Conservation (phyloP, 768 basidiomycete species). For the Mycena galericulata region DNA sequence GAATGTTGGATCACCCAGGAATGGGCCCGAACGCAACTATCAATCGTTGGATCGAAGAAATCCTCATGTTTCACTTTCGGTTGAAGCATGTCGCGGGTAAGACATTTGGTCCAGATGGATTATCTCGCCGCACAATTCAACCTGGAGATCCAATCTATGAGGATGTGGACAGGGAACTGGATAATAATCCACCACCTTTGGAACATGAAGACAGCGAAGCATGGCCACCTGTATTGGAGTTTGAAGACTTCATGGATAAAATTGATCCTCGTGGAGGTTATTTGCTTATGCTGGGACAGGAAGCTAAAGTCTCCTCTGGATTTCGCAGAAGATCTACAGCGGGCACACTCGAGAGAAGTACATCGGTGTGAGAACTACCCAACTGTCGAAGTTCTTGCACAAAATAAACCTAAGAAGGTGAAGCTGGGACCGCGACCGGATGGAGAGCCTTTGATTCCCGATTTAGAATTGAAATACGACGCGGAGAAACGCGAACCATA, state of each 20-base stretch:
- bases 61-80: slow-evolving; percentile 48
- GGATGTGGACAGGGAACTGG: neutral
- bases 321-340: neutral
- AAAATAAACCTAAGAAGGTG: neutral
- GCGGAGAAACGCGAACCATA: slow-evolving; percentile 27
- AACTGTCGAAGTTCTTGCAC: too few species aligned
- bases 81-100: slow-evolving; percentile 45
- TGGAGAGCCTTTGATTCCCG: slow-evolving; percentile 37
- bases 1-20: slow-evolving; percentile 50
- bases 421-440: neutral
- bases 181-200: neutral
- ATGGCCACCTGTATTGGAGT: slow-evolving; percentile 9
- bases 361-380: neutral
- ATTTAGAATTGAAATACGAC: slow-evolving; percentile 38
- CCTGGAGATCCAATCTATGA: slow-evolving; percentile 28
- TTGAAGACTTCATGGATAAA: slow-evolving; percentile 22
- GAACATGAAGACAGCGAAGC: neutral
- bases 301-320: neutral
- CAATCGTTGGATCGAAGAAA: slow-evolving; percentile 51
- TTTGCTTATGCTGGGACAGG: neutral
- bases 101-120: slow-evolving; percentile 45
- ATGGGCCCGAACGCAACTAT: slow-evolving; percentile 48
- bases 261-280: slow-evolving; percentile 24
- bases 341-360: neutral
- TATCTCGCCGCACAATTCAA: slow-evolving; percentile 39